phyloP scores from a whole-genome alignment of 345 rosid species.

The Microcos paniculata region DNA sequence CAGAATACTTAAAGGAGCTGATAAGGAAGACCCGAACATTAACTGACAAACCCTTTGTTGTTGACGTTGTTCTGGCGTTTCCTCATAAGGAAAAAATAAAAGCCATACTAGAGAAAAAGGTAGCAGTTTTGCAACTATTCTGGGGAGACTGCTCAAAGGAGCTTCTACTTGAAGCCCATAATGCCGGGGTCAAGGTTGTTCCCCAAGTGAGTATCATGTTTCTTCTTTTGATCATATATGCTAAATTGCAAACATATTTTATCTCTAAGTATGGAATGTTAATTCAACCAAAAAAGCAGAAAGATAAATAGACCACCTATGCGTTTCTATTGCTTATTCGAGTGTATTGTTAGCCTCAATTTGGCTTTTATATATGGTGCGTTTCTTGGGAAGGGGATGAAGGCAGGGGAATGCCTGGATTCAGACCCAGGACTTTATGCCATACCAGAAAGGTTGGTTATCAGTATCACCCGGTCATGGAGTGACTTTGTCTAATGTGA shows the following conservation, averaged over 20 bases:
- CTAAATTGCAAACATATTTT: neutral
- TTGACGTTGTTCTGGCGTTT: conserved; percentile 73
- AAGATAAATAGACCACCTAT: no score
- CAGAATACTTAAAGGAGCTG: conserved; percentile 57
- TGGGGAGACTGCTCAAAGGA: conserved; percentile 81
- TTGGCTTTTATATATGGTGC: no score
- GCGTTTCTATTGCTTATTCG: no score
- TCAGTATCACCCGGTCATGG: no score
- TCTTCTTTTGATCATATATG: no score
- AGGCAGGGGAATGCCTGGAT: no score
- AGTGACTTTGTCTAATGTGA: no score
- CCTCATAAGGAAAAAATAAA: conserved; percentile 71
- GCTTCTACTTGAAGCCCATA: conserved; percentile 61
- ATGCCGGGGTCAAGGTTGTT: conserved; percentile 67
- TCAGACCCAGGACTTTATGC: no score
- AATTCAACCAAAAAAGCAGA: no score
- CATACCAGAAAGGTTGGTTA: no score
- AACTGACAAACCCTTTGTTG: conserved; percentile 76
- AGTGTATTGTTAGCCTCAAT: no score
- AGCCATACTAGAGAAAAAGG: conserved; percentile 67
- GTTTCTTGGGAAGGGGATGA: no score
- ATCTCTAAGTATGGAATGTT: neutral
- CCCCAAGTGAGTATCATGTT: conserved; percentile 60
- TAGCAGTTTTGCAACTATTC: conserved; percentile 71
- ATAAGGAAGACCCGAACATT: conserved; percentile 66